Conservation (phyloP, 2,329 filamentous ascomycete genomes). For the Arthroderma uncinatum region DNA sequence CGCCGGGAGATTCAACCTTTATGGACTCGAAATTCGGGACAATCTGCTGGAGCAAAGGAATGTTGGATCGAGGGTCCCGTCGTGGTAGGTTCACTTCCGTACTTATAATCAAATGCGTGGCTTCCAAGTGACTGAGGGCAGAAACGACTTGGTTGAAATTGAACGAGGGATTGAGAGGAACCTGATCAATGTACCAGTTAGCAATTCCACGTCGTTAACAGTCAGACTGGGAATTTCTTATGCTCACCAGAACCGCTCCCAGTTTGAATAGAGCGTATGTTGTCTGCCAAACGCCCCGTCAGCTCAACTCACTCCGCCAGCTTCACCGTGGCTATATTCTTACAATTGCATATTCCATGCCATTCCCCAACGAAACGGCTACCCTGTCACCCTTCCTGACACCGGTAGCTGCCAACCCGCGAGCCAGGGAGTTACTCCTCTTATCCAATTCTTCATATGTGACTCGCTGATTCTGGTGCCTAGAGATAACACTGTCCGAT, state of each 20-base stretch:
- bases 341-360: constrained; percentile 68
- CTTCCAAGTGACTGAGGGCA: constrained; percentile 64
- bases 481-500: constrained; percentile 42
- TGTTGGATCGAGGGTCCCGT: constrained; percentile 50
- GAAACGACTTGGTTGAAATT: constrained; percentile 65
- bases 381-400: constrained; percentile 75
- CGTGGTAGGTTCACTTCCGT: constrained; percentile 72
- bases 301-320: background rate
- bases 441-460: constrained; percentile 67
- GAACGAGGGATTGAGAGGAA: constrained; percentile 89
- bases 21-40: constrained; percentile 37
- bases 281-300: constrained; percentile 22
- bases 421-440: constrained; percentile 63
- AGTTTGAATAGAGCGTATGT: constrained; percentile 90
- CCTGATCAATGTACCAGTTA: constrained; percentile 28
- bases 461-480: constrained; percentile 51
- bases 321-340: constrained; percentile 15
- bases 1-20: constrained; percentile 42
- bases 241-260: constrained; percentile 66
- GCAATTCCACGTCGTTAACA: background rate
- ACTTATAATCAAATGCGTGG: constrained; percentile 68
- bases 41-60: constrained; percentile 46
- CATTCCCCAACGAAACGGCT: constrained; percentile 77
- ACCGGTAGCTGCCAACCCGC: constrained; percentile 56
- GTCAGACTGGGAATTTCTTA: background rate